These are phyloP conservation scores for Neofusicoccum cordaticola DNA, from an alignment of 2,329 filamentous ascomycete species.

Conservation along the genomic window DNA sequence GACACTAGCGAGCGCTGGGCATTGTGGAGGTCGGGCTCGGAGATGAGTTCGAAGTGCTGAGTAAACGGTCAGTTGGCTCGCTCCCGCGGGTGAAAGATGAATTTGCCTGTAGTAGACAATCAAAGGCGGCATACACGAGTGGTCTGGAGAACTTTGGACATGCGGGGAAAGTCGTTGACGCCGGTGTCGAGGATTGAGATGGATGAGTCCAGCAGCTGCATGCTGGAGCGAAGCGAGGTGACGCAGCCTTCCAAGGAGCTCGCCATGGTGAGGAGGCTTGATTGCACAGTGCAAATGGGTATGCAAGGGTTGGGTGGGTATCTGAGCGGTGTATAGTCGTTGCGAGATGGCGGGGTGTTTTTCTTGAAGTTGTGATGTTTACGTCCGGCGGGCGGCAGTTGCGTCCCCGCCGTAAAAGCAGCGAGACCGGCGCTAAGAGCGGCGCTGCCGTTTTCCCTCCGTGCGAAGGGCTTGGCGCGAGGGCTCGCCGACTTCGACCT, in stretches of 20 bases:
- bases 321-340: no score
- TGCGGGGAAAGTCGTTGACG: slow-evolving; percentile 61
- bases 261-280: slow-evolving; percentile 23
- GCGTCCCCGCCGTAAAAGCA: slow-evolving; percentile 6
- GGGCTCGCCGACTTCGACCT: slow-evolving; percentile 26
- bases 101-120: not conserved
- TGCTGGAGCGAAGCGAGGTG: slow-evolving; percentile 58
- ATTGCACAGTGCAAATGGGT: no score
- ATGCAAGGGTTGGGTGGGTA: no score
- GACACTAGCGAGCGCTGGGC: slow-evolving; percentile 82
- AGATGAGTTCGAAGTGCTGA: slow-evolving; percentile 89
- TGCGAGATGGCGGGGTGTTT: not conserved
- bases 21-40: slow-evolving; percentile 74
- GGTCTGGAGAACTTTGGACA: slow-evolving; percentile 62
- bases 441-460: slow-evolving; percentile 12
- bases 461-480: slow-evolving; percentile 5
- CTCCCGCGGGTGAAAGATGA: not conserved
- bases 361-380: slow-evolving; percentile 6
- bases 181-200: slow-evolving; percentile 62
- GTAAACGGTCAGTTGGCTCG: not conserved
- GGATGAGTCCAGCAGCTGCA: slow-evolving; percentile 60
- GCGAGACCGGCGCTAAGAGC: not conserved
- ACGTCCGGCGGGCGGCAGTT: not conserved
- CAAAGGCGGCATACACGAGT: slow-evolving; percentile 49
- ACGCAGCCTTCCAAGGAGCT: slow-evolving; percentile 59